Evolutionary conservation across 176 grass and related monocot genomes (phyloP), one percentile per base, ranked within the genome.

Genomic region (Eleusine indica): DNA sequence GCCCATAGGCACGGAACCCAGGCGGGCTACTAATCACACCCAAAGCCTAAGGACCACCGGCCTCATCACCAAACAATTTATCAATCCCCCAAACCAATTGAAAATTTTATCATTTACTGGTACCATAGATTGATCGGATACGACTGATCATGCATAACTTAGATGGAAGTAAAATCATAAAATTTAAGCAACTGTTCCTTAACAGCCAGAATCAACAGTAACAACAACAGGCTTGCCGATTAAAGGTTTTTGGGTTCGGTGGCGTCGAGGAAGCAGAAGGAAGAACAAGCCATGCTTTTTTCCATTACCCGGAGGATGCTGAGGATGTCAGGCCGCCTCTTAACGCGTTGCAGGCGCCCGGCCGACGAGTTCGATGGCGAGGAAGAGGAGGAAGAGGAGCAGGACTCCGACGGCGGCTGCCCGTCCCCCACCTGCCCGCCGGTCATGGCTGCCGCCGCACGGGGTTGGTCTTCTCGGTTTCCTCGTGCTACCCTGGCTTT

Each of bases 231-330:
- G 21, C 0, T 28, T 52, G 51, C 10, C 8, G 40, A n/a, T 25
- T 13, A 8, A 44, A 70, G 14, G 7, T 5, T 6, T 35, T 2
- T 10, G 35, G n/a, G 21, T 44, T 80, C 21, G 7, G 28, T 44
- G 64, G 64, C 48, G 66, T 22, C 21, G 48, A 39, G 14, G 21
- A 18, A 54, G 13, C 37, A 19, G 25, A 37, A 37, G n/a, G 35
- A 3, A 71, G 9, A 69, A 8, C 18, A 18, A 9, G 29, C 16
- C n/a, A 61, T 17, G 0, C 11, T n/a, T 29, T 18, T 2, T 35
- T 25, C 8, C 4, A n/a, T 80, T 86, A 86, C 84, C 73, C 74
- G 44, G 53, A 87, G 71, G 42, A 87, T 70, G 64, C 28, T 28
- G 51, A 87, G 85, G 73, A 87, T 70, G 65, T 71, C 79, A 3